phyloP scores from a whole-genome alignment of 495 filamentous ascomycete species.

The Aspergillus sparsus region DNA sequence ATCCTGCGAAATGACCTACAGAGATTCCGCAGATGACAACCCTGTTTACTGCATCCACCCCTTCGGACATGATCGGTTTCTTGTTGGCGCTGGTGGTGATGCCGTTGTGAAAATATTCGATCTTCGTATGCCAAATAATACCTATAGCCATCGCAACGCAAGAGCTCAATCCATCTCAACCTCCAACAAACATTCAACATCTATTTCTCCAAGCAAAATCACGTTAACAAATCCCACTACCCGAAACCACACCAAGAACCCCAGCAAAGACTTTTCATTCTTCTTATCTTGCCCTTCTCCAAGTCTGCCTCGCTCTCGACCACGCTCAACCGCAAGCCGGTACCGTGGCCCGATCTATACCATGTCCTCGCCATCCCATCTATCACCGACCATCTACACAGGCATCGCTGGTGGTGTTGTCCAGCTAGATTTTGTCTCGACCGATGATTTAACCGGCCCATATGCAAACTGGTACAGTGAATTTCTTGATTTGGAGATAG shows the following conservation, averaged over 20 bases:
- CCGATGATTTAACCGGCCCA: constrained; percentile 42
- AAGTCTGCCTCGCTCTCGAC: not conserved
- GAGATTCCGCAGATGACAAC: constrained; percentile 56
- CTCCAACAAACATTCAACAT: not conserved
- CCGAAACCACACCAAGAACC: not conserved
- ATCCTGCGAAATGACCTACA: constrained; percentile 49
- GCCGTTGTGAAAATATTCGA: constrained; percentile 66
- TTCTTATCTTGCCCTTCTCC: constrained; percentile 39
- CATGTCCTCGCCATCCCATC: constrained; percentile 57
- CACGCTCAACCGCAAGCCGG: constrained; percentile 6
- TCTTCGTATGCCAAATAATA: constrained; percentile 54
- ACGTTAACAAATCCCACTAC: not conserved
- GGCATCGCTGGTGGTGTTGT: constrained; percentile 55
- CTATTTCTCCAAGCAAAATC: not conserved
- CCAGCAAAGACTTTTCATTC: constrained; percentile 40
- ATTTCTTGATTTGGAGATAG: constrained; percentile 30
- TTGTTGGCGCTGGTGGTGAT: constrained; percentile 58
- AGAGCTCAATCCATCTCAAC: constrained; percentile 15
- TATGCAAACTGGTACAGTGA: constrained; percentile 37
- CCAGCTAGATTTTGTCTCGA: constrained; percentile 55
- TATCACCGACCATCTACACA: constrained; percentile 58
- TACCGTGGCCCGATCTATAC: constrained; percentile 58
- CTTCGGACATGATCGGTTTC: constrained; percentile 56
- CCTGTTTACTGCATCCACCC: constrained; percentile 62
- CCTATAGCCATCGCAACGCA: constrained; percentile 43